These are phyloP conservation scores for Obelidium mucronatum DNA, from an alignment of 192 early-diverging fungal species.

Conservation along the genomic window DNA sequence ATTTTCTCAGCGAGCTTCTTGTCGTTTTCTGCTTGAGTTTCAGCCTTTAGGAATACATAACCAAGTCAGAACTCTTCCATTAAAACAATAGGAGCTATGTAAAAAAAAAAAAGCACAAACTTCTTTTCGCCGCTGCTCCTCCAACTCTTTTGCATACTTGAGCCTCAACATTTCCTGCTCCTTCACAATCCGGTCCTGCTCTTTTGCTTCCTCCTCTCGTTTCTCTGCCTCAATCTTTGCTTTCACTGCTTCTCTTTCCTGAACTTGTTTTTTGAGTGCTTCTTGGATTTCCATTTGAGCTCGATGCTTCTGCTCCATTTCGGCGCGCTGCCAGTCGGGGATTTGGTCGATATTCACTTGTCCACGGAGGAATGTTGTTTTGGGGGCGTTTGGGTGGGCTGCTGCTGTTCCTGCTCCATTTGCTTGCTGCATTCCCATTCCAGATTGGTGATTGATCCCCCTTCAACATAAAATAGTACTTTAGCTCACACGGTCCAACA, in stretches of 20 bases:
- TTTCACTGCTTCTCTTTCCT: slow-evolving; percentile 44
- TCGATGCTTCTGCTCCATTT: slow-evolving; percentile 37
- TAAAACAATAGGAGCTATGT: too few species aligned
- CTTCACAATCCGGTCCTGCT: slow-evolving; percentile 43
- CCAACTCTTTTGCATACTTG: slow-evolving; percentile 42
- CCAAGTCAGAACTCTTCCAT: too few species aligned
- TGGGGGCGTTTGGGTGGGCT: not conserved
- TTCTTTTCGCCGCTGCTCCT: slow-evolving; percentile 42
- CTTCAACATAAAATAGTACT: too few species aligned
- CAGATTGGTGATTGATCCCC: too few species aligned
- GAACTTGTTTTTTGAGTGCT: slow-evolving; percentile 41
- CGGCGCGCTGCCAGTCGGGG: slow-evolving; percentile 40
- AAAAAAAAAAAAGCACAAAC: slow-evolving; percentile 6
- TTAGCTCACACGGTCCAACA: too few species aligned
- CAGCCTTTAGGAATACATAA: not conserved
- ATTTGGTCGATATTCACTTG: slow-evolving; percentile 35
- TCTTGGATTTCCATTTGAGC: slow-evolving; percentile 45
- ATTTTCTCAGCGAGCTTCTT: slow-evolving; percentile 21
- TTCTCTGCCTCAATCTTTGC: slow-evolving; percentile 20
- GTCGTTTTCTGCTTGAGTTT: slow-evolving; percentile 28
- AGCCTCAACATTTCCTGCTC: slow-evolving; percentile 44
- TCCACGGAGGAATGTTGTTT: slow-evolving; percentile 29
- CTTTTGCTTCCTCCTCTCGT: slow-evolving; percentile 39
- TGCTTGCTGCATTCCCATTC: too few species aligned
- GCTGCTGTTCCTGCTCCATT: not conserved